Evolutionary conservation across 805 yeast species (phyloP), one percentile per base, ranked within the genome.

Genomic region (Blastobotrys robertii): DNA sequence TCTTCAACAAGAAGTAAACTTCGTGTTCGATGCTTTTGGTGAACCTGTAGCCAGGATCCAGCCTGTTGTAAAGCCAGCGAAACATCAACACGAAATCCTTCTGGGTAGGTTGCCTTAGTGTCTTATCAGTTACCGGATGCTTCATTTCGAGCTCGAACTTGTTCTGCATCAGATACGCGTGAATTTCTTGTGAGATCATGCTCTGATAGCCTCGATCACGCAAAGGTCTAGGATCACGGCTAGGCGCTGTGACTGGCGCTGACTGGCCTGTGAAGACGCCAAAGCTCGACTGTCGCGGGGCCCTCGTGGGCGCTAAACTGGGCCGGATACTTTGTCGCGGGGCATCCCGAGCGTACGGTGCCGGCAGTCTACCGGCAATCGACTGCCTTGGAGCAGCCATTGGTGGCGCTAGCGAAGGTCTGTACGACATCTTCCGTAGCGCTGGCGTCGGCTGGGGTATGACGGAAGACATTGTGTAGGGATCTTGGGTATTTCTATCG

Each of bases 11-110:
- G 13, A 73, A 70, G 48, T 79, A 81, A 3, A 86, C 82, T 48
- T 87, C 96, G 38, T 74, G 70, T 49, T 86, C 95, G 30, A 83
- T 72, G 11, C 84, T 69, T 55, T 74, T 76, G 12, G 75, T 68
- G 58, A 84, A 84, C 49, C 66, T 67, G 59, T 81, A 81, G 30
- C 81, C 82, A 0, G 95, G 95, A 58, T 87, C 96, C 34, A 85
- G 67, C 50, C 78, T 73, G 48, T 70, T 72, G 63, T 84, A 86
- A 16, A 88, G 62, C 73, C 86, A 88, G 58, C 81, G 83, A 63
- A 87, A 87, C 9, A 87, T 77, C 36, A 73, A 57, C 6, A 77
- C 77, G 59, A 87, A 87, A 51, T 84, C 95, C 55, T 82, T 84
- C 56, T 87, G 96, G 0, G 95, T 86, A 12, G 96, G 96, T 50